Conservation (phyloP, 164 flowering plant genomes). For the Tetrastigma voinierianum region DNA sequence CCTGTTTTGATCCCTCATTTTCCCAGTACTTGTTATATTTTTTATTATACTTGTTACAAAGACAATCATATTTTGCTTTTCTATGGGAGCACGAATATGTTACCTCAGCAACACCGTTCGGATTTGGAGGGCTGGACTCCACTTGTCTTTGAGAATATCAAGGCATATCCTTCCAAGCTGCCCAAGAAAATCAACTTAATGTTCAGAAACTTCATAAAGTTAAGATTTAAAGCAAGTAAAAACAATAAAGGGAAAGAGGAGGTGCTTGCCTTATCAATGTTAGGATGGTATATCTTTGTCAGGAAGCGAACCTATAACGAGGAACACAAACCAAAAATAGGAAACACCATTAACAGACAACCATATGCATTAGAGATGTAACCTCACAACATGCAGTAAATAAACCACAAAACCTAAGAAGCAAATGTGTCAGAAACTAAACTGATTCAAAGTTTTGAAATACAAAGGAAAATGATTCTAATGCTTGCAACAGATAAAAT, state of each 20-base stretch:
- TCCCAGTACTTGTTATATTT: no score
- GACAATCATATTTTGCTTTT: no score
- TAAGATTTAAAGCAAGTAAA: not conserved
- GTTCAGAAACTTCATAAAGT: not conserved
- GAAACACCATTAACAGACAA: not conserved
- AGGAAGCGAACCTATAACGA: slow-evolving; percentile 74
- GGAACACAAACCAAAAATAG: no score
- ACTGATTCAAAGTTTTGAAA: no score
- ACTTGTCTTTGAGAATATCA: slow-evolving; percentile 94
- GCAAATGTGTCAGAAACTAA: no score
- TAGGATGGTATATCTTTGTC: slow-evolving; percentile 89
- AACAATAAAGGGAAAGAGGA: not conserved
- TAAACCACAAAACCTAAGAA: no score
- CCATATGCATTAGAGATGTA: no score
- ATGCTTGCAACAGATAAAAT: no score
- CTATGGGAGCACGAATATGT: not conserved
- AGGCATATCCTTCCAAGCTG: slow-evolving; percentile 99
- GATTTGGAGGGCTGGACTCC: slow-evolving; percentile 99
- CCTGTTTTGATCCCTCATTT: no score
- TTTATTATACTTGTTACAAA: no score
- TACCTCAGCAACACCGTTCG: slow-evolving; percentile 93
- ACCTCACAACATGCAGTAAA: no score
- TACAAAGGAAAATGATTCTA: no score
- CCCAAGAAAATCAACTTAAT: slow-evolving; percentile 11
- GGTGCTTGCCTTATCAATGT: slow-evolving; percentile 70